Evolutionary conservation across 345 rosid genomes (phyloP), one percentile per base, ranked within the genome.

Genomic region (Durio zibethinus): DNA sequence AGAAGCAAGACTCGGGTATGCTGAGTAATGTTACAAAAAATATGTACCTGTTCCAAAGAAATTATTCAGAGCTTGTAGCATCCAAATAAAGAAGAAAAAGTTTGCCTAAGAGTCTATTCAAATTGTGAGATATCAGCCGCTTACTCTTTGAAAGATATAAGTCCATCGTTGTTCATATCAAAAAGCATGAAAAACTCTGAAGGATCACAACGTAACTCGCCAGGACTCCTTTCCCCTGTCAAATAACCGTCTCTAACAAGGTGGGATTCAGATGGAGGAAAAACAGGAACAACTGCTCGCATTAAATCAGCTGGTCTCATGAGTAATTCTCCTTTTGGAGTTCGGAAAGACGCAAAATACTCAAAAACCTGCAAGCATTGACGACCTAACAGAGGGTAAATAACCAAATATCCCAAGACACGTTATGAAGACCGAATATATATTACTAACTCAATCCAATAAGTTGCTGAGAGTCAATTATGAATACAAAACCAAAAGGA

Each of bases 231-330:
- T 85, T 96, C 99, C 71, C 99, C 99, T 67, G 66, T 82, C 90
- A 96, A 85, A 85, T 84, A 96, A 40, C 99, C 99, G 25, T 92
- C 97, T 77, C 99, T 89, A 59, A 96, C 93, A 27, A 87, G 81
- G 73, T 89, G 74, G 23, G 99, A 96, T 79, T 92, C 97, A 4
- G 97, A 91, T 43, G 99, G 97, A 81, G 99, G 98, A 81, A 96
- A 96, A 57, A 96, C 98, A 7, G 98, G 98, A 38, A 93, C 93
- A 9, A 87, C 81, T 2, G 99, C 99, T 3, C 98, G 89, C 99
- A 96, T 96, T 81, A 96, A 80, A 86, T 96, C 99, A 27, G 81
- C 92, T 0, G 98, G 95, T 82, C 66, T 89, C 99, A 96, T 92
- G 27, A 90, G 83, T 72, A 88, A 66, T 82, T 96, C 97, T 69